Evolutionary conservation across 2,329 filamentous ascomycete species (phyloP).

Genomic region (Colletotrichum musicola): DNA sequence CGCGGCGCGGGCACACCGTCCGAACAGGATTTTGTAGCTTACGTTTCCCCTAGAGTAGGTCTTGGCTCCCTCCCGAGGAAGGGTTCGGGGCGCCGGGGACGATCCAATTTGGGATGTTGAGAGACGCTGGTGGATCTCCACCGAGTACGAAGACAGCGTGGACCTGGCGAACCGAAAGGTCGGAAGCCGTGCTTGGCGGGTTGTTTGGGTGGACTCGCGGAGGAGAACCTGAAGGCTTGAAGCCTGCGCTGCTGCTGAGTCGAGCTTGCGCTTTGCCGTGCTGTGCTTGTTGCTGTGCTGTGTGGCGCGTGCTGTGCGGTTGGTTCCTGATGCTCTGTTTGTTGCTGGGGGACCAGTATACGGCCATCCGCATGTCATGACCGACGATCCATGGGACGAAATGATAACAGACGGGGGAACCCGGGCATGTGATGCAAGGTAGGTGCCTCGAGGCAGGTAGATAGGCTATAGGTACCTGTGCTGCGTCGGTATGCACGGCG

Average conservation of each 20-base stretch:
- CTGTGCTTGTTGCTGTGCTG: neutral
- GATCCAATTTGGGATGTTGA: constrained; percentile 31
- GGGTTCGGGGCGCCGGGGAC: constrained; percentile 29
- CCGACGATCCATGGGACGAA: constrained; percentile 35
- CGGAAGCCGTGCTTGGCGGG: constrained; percentile 29
- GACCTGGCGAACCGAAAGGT: constrained; percentile 28
- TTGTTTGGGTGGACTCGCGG: too few species aligned
- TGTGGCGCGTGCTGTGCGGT: neutral
- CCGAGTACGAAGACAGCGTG: constrained; percentile 35
- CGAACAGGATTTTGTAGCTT: constrained; percentile 37
- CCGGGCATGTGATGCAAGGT: constrained; percentile 23
- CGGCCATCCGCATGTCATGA: constrained; percentile 32
- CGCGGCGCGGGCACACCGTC: constrained; percentile 36
- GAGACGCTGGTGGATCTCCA: constrained; percentile 32
- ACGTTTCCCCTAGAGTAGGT: constrained; percentile 37
- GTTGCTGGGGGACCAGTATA: constrained; percentile 19
- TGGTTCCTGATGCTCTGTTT: constrained; percentile 1
- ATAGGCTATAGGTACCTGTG: too few species aligned
- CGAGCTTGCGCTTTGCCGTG: too few species aligned
- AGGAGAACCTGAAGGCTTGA: too few species aligned
- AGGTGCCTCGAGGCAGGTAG: neutral
- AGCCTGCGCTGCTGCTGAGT: too few species aligned
- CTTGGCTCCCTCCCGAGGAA: constrained; percentile 35
- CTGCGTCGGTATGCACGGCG: neutral
- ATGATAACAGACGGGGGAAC: constrained; percentile 28